Evolutionary conservation across 2,329 filamentous ascomycete species (phyloP).

Genomic region (Aureobasidium mangrovei): DNA sequence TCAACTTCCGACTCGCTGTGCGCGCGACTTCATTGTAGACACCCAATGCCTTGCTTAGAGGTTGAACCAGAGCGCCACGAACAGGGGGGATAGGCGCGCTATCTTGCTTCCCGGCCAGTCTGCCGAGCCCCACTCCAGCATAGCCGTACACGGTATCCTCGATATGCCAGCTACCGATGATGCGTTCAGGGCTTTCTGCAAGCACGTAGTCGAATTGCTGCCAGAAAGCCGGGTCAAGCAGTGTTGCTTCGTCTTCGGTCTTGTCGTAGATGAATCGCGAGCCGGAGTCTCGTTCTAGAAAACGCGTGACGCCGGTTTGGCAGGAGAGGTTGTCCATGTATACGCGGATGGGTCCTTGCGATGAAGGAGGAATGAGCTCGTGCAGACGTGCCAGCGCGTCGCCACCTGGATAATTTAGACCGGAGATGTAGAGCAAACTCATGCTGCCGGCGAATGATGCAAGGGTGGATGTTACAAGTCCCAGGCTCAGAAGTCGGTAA

Average conservation of each 20-base stretch:
- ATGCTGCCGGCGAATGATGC: constrained; percentile 52
- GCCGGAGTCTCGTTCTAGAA: constrained; percentile 38
- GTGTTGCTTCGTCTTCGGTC: constrained; percentile 40
- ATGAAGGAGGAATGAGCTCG: constrained; percentile 15
- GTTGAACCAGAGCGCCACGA: neutral
- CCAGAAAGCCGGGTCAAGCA: constrained; percentile 49
- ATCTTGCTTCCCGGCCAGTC: neutral
- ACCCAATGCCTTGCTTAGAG: neutral
- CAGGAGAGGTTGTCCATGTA: constrained; percentile 54
- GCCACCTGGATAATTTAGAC: constrained; percentile 89
- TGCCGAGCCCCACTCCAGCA: constrained; percentile 34
- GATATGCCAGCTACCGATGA: constrained; percentile 46
- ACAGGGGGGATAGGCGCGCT: neutral
- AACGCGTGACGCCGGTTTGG: constrained; percentile 55
- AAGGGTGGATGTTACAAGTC: constrained; percentile 52
- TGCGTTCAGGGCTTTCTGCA: constrained; percentile 41
- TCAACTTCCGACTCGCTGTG: constrained; percentile 5
- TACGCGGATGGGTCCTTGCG: constrained; percentile 27
- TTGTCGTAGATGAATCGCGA: constrained; percentile 51
- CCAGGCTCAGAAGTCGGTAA: constrained; percentile 47
- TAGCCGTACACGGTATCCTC: constrained; percentile 44
- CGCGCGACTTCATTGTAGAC: neutral
- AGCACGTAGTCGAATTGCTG: constrained; percentile 50
- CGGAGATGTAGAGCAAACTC: constrained; percentile 66
- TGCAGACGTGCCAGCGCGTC: constrained; percentile 54